phyloP scores from a whole-genome alignment of 2,329 filamentous ascomycete genomes.

The Diaporthe humulicola region DNA sequence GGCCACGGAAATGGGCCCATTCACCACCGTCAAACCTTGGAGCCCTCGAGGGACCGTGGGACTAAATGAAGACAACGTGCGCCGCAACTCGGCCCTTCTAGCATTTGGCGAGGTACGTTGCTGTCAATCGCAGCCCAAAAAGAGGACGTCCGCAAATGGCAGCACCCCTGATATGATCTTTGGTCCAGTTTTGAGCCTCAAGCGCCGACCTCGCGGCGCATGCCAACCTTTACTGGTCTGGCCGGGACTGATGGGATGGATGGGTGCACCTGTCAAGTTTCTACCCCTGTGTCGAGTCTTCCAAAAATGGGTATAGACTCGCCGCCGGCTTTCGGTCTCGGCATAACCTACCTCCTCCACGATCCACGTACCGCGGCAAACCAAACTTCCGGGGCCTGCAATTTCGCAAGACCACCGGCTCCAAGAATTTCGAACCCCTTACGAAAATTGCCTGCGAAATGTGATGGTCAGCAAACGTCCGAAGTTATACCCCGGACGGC shows the following conservation, averaged over 20 bases:
- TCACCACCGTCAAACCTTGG: neutral
- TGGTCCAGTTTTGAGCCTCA: conserved; percentile 19
- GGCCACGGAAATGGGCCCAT: neutral
- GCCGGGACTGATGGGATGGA: neutral
- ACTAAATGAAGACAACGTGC: neutral
- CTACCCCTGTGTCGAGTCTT: conserved; percentile 25
- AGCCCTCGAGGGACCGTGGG: neutral
- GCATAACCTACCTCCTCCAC: conserved; percentile 21
- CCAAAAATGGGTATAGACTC: conserved; percentile 17
- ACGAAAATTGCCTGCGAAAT: neutral
- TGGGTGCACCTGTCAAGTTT: conserved; percentile 19
- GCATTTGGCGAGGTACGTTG: neutral
- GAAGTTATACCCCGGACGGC: neutral
- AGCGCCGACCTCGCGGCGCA: neutral
- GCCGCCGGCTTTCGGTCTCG: conserved; percentile 32
- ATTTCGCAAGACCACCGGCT: conserved; percentile 8
- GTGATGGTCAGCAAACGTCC: conserved; percentile 8
- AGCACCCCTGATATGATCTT: conserved; percentile 4
- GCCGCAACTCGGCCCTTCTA: neutral
- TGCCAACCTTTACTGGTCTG: neutral
- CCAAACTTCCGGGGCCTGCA: conserved; percentile 29
- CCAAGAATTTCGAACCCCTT: neutral
- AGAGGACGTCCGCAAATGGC: neutral
- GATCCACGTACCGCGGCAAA: conserved; percentile 21
- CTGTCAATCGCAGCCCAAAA: no score